These are phyloP conservation scores for Rubus idaeus DNA, from an alignment of 306 rosid species.

Conservation along the genomic window DNA sequence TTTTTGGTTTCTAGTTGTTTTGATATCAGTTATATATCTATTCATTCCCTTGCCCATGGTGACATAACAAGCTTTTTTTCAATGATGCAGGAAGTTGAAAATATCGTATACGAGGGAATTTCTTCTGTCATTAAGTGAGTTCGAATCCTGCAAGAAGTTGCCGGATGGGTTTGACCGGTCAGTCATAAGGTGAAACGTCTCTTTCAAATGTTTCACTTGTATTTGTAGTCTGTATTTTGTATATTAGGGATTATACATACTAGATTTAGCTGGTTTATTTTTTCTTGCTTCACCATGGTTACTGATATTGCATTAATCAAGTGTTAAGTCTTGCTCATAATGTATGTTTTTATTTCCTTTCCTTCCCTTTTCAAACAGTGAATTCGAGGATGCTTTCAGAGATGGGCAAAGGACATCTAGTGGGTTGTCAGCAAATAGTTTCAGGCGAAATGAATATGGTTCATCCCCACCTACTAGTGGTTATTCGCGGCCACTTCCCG, in stretches of 20 bases:
- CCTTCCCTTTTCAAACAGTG: constrained; percentile 48
- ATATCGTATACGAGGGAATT: constrained; percentile 70
- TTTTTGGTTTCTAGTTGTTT: background rate
- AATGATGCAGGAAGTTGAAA: constrained; percentile 56
- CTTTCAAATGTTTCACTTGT: background rate
- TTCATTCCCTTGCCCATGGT: constrained; percentile 16
- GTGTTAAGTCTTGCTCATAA: constrained; percentile 29
- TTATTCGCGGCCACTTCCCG: constrained; percentile 65
- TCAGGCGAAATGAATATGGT: constrained; percentile 65
- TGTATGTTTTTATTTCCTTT: background rate
- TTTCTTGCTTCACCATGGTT: background rate
- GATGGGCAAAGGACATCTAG: constrained; percentile 72
- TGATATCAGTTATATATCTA: background rate
- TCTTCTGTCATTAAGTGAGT: constrained; percentile 68
- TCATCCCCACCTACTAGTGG: constrained; percentile 84
- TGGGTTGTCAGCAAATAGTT: constrained; percentile 54
- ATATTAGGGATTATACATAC: background rate
- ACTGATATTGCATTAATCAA: constrained; percentile 5
- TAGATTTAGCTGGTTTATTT: background rate
- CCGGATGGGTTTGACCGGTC: constrained; percentile 81
- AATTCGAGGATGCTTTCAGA: constrained; percentile 62
- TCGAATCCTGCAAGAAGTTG: constrained; percentile 72
- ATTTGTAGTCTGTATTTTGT: background rate
- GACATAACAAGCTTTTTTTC: constrained; percentile 24
- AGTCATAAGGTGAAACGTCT: constrained; percentile 56